phyloP scores from a whole-genome alignment of 805 yeast species.

The Suhomyces sp. region DNA sequence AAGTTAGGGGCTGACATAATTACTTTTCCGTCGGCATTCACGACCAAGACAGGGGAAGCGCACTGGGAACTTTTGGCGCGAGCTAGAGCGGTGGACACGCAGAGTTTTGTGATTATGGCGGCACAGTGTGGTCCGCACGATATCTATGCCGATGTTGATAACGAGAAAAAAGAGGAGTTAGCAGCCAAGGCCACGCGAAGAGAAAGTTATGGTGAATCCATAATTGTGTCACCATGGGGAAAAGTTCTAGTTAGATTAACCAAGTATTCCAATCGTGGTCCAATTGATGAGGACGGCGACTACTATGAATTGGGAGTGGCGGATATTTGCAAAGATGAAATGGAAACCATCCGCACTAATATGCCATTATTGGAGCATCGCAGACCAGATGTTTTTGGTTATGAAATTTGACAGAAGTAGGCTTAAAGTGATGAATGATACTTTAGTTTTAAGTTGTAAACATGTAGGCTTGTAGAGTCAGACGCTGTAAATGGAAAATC shows the following conservation, averaged over 20 bases:
- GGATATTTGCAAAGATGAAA: slow-evolving; percentile 55
- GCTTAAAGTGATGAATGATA: neutral
- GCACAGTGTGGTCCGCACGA: slow-evolving; percentile 83
- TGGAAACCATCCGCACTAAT: slow-evolving; percentile 53
- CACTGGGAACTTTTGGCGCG: slow-evolving; percentile 84
- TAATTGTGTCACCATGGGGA: slow-evolving; percentile 94
- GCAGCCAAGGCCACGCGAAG: slow-evolving; percentile 29
- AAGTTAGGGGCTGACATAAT: slow-evolving; percentile 70
- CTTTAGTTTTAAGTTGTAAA: neutral
- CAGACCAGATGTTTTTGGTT: slow-evolving; percentile 58
- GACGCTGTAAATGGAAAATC: neutral
- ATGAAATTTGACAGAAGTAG: slow-evolving; percentile 17
- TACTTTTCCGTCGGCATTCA: slow-evolving; percentile 90
- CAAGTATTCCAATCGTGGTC: slow-evolving; percentile 26
- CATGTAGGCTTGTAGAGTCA: neutral
- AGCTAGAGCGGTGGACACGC: slow-evolving; percentile 87
- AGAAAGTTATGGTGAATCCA: slow-evolving; percentile 80
- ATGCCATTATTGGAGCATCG: slow-evolving; percentile 82
- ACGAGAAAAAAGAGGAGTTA: slow-evolving; percentile 11
- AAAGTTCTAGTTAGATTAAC: slow-evolving; percentile 54
- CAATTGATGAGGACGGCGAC: slow-evolving; percentile 28
- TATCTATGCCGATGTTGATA: slow-evolving; percentile 37
- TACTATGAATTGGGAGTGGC: slow-evolving; percentile 51
- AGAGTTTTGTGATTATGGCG: slow-evolving; percentile 82
- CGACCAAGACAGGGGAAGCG: slow-evolving; percentile 83